These are phyloP conservation scores for Auricularia auricula-judae DNA, from an alignment of 768 basidiomycete genomes.

Conservation along the genomic window DNA sequence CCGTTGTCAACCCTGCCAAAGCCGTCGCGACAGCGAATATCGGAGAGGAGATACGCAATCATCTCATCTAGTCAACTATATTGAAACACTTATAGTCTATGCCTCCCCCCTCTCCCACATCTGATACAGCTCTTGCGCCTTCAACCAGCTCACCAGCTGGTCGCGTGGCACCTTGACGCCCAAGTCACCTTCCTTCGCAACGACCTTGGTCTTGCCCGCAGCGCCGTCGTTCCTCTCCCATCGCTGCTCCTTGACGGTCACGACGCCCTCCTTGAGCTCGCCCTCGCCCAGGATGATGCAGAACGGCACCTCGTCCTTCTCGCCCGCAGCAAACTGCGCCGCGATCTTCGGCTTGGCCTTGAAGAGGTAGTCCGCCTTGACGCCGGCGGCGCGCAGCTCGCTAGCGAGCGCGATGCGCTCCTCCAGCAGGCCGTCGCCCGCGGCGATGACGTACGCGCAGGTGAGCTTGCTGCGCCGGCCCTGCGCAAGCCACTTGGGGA, in stretches of 20 bases:
- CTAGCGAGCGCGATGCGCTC: conserved; percentile 75
- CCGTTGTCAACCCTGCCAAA: too few species aligned
- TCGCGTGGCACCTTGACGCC: conserved; percentile 54
- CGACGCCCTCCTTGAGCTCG: conserved; percentile 74
- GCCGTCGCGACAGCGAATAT: too few species aligned
- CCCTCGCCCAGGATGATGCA: conserved; percentile 84
- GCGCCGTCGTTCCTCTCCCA: conserved; percentile 68
- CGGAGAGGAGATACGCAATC: too few species aligned
- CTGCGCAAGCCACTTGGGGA: conserved; percentile 74
- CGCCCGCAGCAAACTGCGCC: conserved; percentile 81
- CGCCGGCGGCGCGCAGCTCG: conserved; percentile 73
- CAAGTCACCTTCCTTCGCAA: conserved; percentile 37
- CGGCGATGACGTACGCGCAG: conserved; percentile 86
- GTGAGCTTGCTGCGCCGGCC: conserved; percentile 82
- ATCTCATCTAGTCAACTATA: too few species aligned
- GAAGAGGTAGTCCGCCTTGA: conserved; percentile 91
- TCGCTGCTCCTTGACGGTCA: conserved; percentile 84
- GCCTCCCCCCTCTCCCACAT: neutral
- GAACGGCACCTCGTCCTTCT: conserved; percentile 87
- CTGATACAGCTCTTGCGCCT: conserved; percentile 11
- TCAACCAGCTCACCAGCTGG: conserved; percentile 56
- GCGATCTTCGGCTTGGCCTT: conserved; percentile 86
- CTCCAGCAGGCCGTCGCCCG: conserved; percentile 78
- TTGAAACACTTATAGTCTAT: neutral
- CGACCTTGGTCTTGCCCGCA: conserved; percentile 45